Percentiles rank a stretch among this genome's conserved stretches.
phyloP scores from a whole-genome alignment of 1,139 yeast species.

The Hyphopichia burtonii region DNA sequence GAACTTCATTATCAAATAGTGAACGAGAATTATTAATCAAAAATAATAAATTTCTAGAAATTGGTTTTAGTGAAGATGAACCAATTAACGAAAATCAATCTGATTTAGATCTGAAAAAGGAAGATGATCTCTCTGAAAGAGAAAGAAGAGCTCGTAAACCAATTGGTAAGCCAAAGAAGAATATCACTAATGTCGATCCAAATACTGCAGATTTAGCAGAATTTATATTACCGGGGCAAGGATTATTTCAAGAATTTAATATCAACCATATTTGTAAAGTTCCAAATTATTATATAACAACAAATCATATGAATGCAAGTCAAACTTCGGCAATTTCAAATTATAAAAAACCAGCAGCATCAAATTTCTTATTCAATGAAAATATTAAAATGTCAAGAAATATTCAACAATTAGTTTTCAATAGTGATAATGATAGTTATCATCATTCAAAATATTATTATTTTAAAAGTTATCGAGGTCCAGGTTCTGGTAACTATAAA shows the following conservation, averaged over 20 bases:
- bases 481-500: slow-evolving; percentile 49
- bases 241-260: slow-evolving; percentile 44
- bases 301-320: slow-evolving; percentile 19
- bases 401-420: slow-evolving; percentile 35
- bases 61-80: slow-evolving; percentile 16
- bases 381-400: slow-evolving; percentile 31
- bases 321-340: slow-evolving; percentile 10
- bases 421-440: slow-evolving; percentile 35
- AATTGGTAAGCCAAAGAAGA: slow-evolving; percentile 31
- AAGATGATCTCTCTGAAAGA: slow-evolving; percentile 5
- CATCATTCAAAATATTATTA: slow-evolving; percentile 41
- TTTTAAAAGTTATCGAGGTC: slow-evolving; percentile 42
- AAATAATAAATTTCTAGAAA: slow-evolving; percentile 28
- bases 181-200: slow-evolving; percentile 36
- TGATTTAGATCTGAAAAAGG: not conserved
- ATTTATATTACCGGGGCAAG: slow-evolving; percentile 46
- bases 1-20: slow-evolving; percentile 17
- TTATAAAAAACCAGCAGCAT: slow-evolving; percentile 16
- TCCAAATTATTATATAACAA: slow-evolving; percentile 42
- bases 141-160: slow-evolving; percentile 20
- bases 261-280: slow-evolving; percentile 43
- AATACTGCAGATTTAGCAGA: slow-evolving; percentile 40
- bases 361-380: slow-evolving; percentile 24
- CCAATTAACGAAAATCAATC: slow-evolving; percentile 4
- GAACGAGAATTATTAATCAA: slow-evolving; percentile 33